A percentile compares a stretch with the other conserved stretches of the same genome.
These are phyloP conservation scores for Protostelium mycophagum DNA, from an alignment of 78 protist genomes.

Conservation along the genomic window DNA sequence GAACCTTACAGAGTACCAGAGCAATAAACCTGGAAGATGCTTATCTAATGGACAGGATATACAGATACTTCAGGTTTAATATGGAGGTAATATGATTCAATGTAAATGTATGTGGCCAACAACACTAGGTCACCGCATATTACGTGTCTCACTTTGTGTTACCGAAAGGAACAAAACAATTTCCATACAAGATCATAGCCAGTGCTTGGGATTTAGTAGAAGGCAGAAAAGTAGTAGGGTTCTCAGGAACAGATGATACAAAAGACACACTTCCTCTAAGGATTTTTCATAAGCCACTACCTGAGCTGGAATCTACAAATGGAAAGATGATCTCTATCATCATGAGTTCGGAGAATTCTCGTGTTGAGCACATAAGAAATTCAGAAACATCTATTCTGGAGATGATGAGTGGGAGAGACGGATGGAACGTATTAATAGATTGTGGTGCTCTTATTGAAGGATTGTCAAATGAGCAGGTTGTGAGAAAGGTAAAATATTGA, in stretches of 20 bases:
- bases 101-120: too few species aligned
- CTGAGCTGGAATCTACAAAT: slow-evolving; percentile 1
- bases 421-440: slow-evolving; percentile 11
- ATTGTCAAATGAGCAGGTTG: slow-evolving; percentile 6
- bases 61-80: background rate
- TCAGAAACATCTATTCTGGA: background rate
- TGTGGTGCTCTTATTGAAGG: slow-evolving; percentile 22
- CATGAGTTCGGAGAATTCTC: background rate
- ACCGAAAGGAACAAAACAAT: slow-evolving; percentile 14
- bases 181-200: background rate
- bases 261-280: background rate
- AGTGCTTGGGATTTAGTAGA: slow-evolving; percentile 7
- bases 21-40: background rate
- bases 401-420: background rate
- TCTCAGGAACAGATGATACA: slow-evolving; percentile 12
- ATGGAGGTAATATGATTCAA: slow-evolving; percentile 5
- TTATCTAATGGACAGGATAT: background rate
- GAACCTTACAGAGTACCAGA: background rate
- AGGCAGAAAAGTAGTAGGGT: background rate
- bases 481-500: too few species aligned
- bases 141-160: slow-evolving; percentile 5
- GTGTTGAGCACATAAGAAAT: background rate
- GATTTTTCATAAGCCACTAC: slow-evolving; percentile 1
- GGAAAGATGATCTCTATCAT: slow-evolving; percentile 1
- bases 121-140: too few species aligned